Evolutionary conservation across 352 stramenopile species (phyloP).

Genomic region (Phytophthora foliorum): DNA sequence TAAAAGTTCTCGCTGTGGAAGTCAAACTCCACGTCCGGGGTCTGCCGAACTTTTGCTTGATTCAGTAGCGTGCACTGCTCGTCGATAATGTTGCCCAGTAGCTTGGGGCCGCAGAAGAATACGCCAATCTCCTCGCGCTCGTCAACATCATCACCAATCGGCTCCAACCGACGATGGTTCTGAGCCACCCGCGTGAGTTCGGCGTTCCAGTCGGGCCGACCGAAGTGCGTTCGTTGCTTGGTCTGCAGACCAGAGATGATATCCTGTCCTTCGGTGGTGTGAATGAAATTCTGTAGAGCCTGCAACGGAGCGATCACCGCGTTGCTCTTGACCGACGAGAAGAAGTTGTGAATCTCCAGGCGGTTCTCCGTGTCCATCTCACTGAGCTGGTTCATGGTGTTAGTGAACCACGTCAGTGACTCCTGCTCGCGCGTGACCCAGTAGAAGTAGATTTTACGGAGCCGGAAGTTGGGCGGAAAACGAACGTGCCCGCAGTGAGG

Average conservation of each 20-base stretch:
- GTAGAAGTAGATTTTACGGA: slow-evolving; percentile 90
- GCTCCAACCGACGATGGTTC: slow-evolving; percentile 51
- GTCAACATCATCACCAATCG: slow-evolving; percentile 25
- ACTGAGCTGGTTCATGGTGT: slow-evolving; percentile 86
- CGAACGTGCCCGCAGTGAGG: slow-evolving; percentile 60
- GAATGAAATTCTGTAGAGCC: slow-evolving; percentile 82
- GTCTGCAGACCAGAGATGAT: slow-evolving; percentile 77
- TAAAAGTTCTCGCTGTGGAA: slow-evolving; percentile 84
- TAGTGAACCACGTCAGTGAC: slow-evolving; percentile 79
- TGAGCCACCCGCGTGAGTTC: slow-evolving; percentile 66
- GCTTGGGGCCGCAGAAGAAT: slow-evolving; percentile 81
- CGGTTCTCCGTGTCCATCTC: slow-evolving; percentile 77
- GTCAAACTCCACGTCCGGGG: slow-evolving; percentile 62
- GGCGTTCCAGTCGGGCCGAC: slow-evolving; percentile 77
- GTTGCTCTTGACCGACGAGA: slow-evolving; percentile 76
- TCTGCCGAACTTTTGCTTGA: slow-evolving; percentile 44
- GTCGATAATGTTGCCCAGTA: slow-evolving; percentile 63
- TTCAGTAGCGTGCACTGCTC: slow-evolving; percentile 72
- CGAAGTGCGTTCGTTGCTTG: slow-evolving; percentile 84
- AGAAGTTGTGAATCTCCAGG: slow-evolving; percentile 88
- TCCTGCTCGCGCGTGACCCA: slow-evolving; percentile 84
- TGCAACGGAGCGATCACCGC: slow-evolving; percentile 65
- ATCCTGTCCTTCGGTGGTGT: slow-evolving; percentile 69
- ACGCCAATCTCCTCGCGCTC: slow-evolving; percentile 76
- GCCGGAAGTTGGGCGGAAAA: slow-evolving; percentile 71